Evolutionary conservation across 106 monocot genomes (phyloP).

Genomic region (Allium cepa): DNA sequence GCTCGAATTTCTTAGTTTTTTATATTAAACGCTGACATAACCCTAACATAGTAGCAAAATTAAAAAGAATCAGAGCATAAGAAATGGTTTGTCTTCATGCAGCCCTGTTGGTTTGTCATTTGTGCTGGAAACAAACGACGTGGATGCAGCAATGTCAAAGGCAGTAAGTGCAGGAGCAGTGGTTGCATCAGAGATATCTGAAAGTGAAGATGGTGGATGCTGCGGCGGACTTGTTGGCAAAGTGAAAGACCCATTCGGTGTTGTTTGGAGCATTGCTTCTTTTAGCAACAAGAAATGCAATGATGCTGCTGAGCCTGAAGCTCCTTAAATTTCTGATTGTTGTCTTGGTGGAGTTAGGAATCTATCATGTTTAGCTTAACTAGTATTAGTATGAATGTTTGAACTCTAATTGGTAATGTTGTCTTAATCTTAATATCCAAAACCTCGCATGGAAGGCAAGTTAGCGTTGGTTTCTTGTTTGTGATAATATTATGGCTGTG

Average conservation of each 20-base stretch:
- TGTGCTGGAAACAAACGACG: conserved; percentile 29
- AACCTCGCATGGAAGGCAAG: no score
- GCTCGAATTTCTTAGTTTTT: no score
- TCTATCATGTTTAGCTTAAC: no score
- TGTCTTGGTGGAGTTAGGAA: no score
- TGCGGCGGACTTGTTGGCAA: conserved; percentile 18
- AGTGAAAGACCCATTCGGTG: conserved; percentile 35
- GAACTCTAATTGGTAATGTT: no score
- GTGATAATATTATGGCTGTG: no score
- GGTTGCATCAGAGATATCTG: conserved; percentile 14
- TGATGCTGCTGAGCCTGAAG: neutral
- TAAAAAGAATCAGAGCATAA: neutral
- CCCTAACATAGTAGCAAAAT: no score
- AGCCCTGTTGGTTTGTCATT: conserved; percentile 1
- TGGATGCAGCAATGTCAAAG: conserved; percentile 21
- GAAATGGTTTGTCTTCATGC: neutral
- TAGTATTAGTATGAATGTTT: no score
- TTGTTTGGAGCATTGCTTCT: conserved; percentile 22
- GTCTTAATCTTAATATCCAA: no score
- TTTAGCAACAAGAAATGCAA: neutral
- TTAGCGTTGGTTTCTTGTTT: no score
- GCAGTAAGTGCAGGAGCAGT: conserved; percentile 41
- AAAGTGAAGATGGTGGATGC: conserved; percentile 9
- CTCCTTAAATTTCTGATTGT: neutral
- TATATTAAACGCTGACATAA: no score